Conservation (phyloP, 1,139 yeast species). For the Kodamaea fungicola region DNA sequence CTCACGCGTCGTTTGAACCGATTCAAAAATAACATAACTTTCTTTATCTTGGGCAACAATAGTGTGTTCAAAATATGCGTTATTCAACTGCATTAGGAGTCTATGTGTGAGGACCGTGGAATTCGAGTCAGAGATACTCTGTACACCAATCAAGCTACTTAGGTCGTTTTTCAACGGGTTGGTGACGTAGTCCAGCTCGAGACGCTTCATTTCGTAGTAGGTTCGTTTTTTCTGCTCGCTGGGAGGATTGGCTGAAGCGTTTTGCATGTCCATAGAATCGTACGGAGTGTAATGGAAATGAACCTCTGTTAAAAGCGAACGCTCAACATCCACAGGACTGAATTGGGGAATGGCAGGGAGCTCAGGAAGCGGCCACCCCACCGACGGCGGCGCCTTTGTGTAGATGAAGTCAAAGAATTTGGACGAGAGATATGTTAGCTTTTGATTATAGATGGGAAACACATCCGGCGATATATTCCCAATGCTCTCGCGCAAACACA, state of each 20-base stretch:
- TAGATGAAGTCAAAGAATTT: slow-evolving; percentile 52
- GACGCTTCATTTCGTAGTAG: slow-evolving; percentile 63
- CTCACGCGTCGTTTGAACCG: slow-evolving; percentile 23
- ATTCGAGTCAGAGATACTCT: slow-evolving; percentile 23
- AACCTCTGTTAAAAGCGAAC: slow-evolving; percentile 75
- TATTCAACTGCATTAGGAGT: slow-evolving; percentile 34
- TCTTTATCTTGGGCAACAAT: slow-evolving; percentile 27
- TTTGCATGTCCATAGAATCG: slow-evolving; percentile 36
- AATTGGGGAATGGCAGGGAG: slow-evolving; percentile 61
- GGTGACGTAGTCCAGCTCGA: slow-evolving; percentile 64
- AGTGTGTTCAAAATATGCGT: slow-evolving; percentile 25
- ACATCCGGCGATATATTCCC: slow-evolving; percentile 81
- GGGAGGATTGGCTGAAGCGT: slow-evolving; percentile 7
- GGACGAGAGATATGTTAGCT: slow-evolving; percentile 56
- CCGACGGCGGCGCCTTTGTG: slow-evolving; percentile 22
- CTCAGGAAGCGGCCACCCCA: slow-evolving; percentile 76
- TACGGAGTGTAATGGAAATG: slow-evolving; percentile 58
- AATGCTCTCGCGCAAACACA: slow-evolving; percentile 77
- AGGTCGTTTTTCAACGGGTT: slow-evolving; percentile 62
- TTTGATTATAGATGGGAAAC: slow-evolving; percentile 69
- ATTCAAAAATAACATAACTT: slow-evolving; percentile 21
- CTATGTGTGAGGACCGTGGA: slow-evolving; percentile 35
- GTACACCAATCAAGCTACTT: slow-evolving; percentile 57
- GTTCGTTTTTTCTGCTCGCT: slow-evolving; percentile 25
- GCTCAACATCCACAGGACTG: slow-evolving; percentile 71